Conservation (phyloP, 2,329 filamentous ascomycete species). For the Hymenoscyphus fraxineus region DNA sequence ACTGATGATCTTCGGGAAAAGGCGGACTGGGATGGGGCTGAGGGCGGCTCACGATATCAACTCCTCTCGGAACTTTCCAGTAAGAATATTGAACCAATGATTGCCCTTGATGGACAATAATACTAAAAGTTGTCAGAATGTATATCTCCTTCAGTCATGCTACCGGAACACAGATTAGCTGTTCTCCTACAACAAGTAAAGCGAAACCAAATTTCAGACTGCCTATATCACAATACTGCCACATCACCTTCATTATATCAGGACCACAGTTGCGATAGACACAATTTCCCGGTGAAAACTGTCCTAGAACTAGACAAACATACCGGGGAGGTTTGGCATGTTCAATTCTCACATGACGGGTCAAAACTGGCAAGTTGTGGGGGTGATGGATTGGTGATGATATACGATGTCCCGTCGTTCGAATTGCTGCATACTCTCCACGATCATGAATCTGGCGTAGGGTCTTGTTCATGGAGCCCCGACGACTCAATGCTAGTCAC, state of each 20-base stretch:
- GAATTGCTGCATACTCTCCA: constrained; percentile 56
- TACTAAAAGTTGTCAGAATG: constrained; percentile 52
- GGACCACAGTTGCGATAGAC: constrained; percentile 78
- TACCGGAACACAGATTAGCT: constrained; percentile 85
- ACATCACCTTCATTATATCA: constrained; percentile 79
- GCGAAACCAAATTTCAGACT: constrained; percentile 74
- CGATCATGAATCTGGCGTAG: constrained; percentile 68
- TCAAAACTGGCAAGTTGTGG: constrained; percentile 78
- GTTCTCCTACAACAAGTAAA: constrained; percentile 80
- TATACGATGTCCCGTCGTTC: constrained; percentile 77
- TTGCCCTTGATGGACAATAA: background rate
- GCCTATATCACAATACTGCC: constrained; percentile 82
- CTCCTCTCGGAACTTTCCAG: constrained; percentile 81
- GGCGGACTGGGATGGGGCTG: constrained; percentile 81
- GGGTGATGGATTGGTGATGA: constrained; percentile 67
- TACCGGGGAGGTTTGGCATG: constrained; percentile 82
- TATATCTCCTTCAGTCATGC: constrained; percentile 95
- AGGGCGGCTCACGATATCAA: constrained; percentile 67
- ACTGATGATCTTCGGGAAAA: constrained; percentile 71
- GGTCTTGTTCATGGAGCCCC: constrained; percentile 85
- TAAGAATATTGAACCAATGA: constrained; percentile 41
- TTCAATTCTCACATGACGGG: constrained; percentile 87
- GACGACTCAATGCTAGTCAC: constrained; percentile 83
- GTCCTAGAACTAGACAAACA: constrained; percentile 69
- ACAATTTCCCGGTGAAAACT: constrained; percentile 72